Base-by-base conservation (phyloP, 2,329 filamentous ascomycete species). In the Rachicladosporium sp. region DNA sequence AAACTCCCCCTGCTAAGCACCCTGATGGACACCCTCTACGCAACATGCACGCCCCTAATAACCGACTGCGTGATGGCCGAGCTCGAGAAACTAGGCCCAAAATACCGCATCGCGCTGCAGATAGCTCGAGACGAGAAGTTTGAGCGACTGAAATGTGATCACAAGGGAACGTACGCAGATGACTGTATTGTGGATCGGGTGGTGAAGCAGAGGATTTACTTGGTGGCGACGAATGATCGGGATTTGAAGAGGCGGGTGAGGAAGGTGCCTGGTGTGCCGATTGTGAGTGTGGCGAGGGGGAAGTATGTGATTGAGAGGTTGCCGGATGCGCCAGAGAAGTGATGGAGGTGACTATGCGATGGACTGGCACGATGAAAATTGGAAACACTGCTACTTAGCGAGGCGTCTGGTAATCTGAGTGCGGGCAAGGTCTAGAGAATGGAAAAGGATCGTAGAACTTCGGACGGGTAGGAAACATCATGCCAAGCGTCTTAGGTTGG, bases 221-320 rank as follows among this genome's bases (percentile, higher is more conserved):
- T 70, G 23, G 63, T 68, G 12, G 62, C 58, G 8, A 63, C 77
- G 33, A 80, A 82, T 55, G 80, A 84, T 71, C 73, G 82, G 50
- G 83, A 87, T 50, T 64, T 93, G 43, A 91, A 93, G 67, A 71
- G 86, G 56, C 70, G 88, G 42, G 72, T 94, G 52, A 72, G 88
- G 46, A 95, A 94, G 66, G 77, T 91, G 38, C 79, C 80, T 1
- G 80, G 80, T 61, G 78, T 82, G 42, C 80, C 80, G 19, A 76
- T 84, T 51, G 73, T 94, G 70, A 86, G 79, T 54, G 85, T 91
- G 21, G 83, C 82, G 4, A 75, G 84, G 54, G 86, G 84, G 34
- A 95, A 95, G 63, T 96, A 95, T 63, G 80, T 89, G 35, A 91
- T 98, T 55, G 91, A 96, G 70, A 76, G 88, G 23, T 64, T 95